These are phyloP conservation scores for Xylaria sp. DNA, from an alignment of 2,329 filamentous ascomycete genomes.

Conservation along the genomic window DNA sequence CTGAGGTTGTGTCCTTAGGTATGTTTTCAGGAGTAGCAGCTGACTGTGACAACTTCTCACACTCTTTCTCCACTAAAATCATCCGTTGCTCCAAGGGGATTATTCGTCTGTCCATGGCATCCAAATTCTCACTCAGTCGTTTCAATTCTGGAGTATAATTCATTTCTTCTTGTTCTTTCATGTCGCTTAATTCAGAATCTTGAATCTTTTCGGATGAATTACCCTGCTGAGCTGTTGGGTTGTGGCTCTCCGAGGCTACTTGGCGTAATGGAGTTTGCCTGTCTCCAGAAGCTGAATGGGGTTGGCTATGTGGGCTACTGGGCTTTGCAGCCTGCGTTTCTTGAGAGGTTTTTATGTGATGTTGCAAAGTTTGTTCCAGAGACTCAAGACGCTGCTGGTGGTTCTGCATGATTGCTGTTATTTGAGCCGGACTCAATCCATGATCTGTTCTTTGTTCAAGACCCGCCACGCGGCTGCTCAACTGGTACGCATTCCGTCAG, in stretches of 20 bases:
- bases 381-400: constrained; percentile 39
- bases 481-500: constrained; percentile 25
- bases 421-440: constrained; percentile 34
- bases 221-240: constrained; percentile 12
- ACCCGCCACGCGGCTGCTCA: constrained; percentile 22
- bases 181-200: constrained; percentile 8
- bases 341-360: constrained; percentile 30
- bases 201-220: constrained; percentile 12
- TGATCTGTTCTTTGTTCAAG: constrained; percentile 37
- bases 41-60: constrained; percentile 28
- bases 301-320: constrained; percentile 16
- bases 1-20: constrained; percentile 10
- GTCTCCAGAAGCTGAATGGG: constrained; percentile 9
- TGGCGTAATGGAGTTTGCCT: constrained; percentile 17
- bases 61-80: constrained; percentile 25
- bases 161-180: constrained; percentile 11
- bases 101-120: constrained; percentile 33
- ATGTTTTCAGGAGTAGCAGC: constrained; percentile 26
- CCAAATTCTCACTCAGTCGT: constrained; percentile 29
- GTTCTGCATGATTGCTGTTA: constrained; percentile 37
- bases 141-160: constrained; percentile 17
- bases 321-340: constrained; percentile 22
- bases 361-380: constrained; percentile 32
- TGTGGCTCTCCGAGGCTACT: constrained; percentile 4
- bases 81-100: constrained; percentile 33